Evolutionary conservation across 2,329 filamentous ascomycete species (phyloP), one percentile per base, ranked within the genome.

Genomic region (Colletotrichum sp.): DNA sequence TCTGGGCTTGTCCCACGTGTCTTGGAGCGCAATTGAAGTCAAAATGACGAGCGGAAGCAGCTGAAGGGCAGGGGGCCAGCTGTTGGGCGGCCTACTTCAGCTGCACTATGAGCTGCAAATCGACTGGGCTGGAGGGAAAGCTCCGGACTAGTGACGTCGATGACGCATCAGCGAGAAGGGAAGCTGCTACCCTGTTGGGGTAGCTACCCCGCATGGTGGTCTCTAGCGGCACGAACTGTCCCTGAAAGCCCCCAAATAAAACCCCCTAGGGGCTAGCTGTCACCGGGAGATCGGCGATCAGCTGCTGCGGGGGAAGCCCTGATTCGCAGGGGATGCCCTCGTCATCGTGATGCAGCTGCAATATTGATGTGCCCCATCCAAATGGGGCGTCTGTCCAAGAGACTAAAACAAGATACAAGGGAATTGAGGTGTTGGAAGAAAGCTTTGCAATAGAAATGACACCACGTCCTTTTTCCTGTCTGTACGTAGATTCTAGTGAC

Each of bases 81-180:
- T 62, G 30, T 15, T 62, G 16, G 30, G 9, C 15, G 25, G 30
- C 30, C 18, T 32, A 61, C 28, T 8, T 15, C 12, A 32, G 18
- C 8, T n/a, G 22, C 10, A 10, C 8, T 7, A 10, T 1, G 18
- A 30, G 67, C 36, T 48, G 36, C 18, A 62, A 28, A 55, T 22
- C 13, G 61, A 36, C 66, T 16, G 56, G 39, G 28, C 64, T 64
- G 74, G 76, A 75, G 52, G 27, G 65, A 65, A 71, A 71, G 56
- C 70, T 77, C 76, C 74, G 70, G 39, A 4, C 30, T 34, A 34
- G 71, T 72, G 76, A 77, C 76, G 73, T 77, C 76, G 36, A 73
- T 61, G 70, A 48, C 60, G 56, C 27, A 52, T 28, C 39, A 18
- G 27, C 15, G 39, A 27, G 36, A 52, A 52, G 39, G 72, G 64